Conservation (phyloP, 2,329 filamentous ascomycete species). For the Neonectria magnoliae region DNA sequence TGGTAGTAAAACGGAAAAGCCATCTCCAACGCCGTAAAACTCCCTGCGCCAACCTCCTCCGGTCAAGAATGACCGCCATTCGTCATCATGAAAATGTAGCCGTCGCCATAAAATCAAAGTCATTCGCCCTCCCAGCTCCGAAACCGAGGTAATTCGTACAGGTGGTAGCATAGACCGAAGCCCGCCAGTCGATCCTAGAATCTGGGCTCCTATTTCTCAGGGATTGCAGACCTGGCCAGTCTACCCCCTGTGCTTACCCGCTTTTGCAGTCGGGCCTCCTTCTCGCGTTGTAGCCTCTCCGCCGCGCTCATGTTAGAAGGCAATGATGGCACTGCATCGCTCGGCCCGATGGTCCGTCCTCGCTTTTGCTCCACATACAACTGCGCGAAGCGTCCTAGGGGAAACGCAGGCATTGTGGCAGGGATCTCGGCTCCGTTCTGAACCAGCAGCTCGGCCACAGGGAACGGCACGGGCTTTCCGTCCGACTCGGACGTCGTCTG, state of each 20-base stretch:
- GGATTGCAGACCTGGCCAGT: constrained; percentile 72
- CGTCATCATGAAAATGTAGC: constrained; percentile 34
- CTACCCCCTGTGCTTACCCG: constrained; percentile 80
- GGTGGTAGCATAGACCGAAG: constrained; percentile 50
- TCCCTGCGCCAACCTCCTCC: constrained; percentile 37
- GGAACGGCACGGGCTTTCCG: constrained; percentile 75
- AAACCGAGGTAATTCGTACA: constrained; percentile 44
- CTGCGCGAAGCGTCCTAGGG: constrained; percentile 81
- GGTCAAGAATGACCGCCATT: constrained; percentile 35
- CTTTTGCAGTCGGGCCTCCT: constrained; percentile 78
- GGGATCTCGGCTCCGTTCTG: constrained; percentile 96
- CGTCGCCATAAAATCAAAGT: constrained; percentile 29
- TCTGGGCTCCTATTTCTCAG: constrained; percentile 65
- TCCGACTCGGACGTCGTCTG: constrained; percentile 55
- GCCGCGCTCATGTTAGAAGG: constrained; percentile 56
- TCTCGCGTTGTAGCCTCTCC: constrained; percentile 68
- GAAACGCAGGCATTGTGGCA: constrained; percentile 77
- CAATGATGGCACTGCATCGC: constrained; percentile 71
- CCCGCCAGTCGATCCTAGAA: constrained; percentile 53
- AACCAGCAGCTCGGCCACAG: constrained; percentile 87
- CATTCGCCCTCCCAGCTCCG: constrained; percentile 35
- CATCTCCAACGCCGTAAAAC: constrained; percentile 38
- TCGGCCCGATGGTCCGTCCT: constrained; percentile 56
- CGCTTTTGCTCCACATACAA: constrained; percentile 86
- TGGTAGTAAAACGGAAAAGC: constrained; percentile 20